Evolutionary conservation across 768 basidiomycete genomes (phyloP), one percentile per base, ranked within the genome.

Genomic region (Termitomyces sp.): DNA sequence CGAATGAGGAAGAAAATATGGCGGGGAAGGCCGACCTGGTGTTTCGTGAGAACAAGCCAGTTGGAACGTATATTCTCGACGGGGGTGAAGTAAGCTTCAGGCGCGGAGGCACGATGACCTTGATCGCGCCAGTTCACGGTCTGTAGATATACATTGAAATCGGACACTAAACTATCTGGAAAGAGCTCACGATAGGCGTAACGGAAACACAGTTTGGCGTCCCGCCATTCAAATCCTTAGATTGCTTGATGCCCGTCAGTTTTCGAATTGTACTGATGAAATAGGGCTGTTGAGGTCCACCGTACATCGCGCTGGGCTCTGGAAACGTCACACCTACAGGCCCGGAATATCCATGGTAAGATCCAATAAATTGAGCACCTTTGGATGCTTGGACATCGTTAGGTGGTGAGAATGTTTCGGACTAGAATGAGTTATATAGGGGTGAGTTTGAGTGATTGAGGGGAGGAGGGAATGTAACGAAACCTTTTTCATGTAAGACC

Each of bases 271-370:
- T 78, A 53, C 74, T 57, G 44, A 79, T 66, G 64, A 84, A 85
- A n/a, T 65, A 72, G 2, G 67, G 56, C 59, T 84, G 81, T 46
- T 82, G 79, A 4, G 81, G 79, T 2, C 81, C 83, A 14, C 81
- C 80, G 59, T 80, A 84, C 78, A 84, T 84, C 5, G 61, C 65
- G 64, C 32, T 46, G n/a, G 61, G 55, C 5, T 76, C 78, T 16
- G 77, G 79, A 62, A 74, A 79, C 1, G 79, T 79, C 26, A 81
- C 80, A 59, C 82, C 79, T 0, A 85, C 76, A 2, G 83, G 83
- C 0, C 84, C 84, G 2, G 68, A 54, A 22, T 71, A 75, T 6
- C 82, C 83, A 62, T 85, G 83, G 61, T 80, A 83, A 5, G 70
- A 69, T 1, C 70, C 66, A 55, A 80, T 72, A 8, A 65, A 79